A percentile compares a stretch with the other conserved stretches of the same genome.
These are phyloP conservation scores for Sporothrix protearum DNA, from an alignment of 2,329 filamentous ascomycete genomes.

Conservation along the genomic window DNA sequence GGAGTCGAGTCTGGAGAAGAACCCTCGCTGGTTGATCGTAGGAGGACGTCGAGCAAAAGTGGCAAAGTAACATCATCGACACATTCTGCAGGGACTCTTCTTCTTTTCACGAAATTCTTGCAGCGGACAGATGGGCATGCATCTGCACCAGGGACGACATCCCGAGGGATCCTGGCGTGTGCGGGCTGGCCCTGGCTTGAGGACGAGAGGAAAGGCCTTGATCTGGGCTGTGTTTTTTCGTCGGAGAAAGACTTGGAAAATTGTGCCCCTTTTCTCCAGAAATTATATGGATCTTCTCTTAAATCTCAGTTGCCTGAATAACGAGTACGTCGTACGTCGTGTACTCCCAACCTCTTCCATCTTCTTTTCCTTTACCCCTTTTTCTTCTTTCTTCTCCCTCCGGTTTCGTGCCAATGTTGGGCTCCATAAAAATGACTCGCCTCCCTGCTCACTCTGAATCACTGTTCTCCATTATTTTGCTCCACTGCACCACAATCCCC, in stretches of 20 bases:
- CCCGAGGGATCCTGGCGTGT: background rate
- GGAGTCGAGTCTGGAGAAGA: background rate
- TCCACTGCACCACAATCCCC: background rate
- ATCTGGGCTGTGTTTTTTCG: background rate
- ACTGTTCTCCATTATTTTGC: background rate
- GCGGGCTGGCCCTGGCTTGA: background rate
- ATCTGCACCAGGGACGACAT: background rate
- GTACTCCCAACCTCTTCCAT: background rate
- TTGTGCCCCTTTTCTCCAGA: background rate
- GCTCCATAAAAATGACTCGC: slow-evolving; percentile 1
- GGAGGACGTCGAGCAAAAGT: background rate
- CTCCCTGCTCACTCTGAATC: background rate
- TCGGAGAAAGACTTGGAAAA: background rate
- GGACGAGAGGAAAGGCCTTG: background rate
- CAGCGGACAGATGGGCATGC: background rate
- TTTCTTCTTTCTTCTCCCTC: background rate
- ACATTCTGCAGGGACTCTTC: background rate
- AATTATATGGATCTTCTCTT: background rate
- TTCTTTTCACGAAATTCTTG: background rate
- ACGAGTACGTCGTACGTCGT: no score
- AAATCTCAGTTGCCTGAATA: background rate
- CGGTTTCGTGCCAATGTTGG: background rate
- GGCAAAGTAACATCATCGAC: background rate
- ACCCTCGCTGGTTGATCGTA: background rate
- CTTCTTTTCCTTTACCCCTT: background rate